Evolutionary conservation across 805 yeast species (phyloP).

Genomic region (Myxozyma geophila): DNA sequence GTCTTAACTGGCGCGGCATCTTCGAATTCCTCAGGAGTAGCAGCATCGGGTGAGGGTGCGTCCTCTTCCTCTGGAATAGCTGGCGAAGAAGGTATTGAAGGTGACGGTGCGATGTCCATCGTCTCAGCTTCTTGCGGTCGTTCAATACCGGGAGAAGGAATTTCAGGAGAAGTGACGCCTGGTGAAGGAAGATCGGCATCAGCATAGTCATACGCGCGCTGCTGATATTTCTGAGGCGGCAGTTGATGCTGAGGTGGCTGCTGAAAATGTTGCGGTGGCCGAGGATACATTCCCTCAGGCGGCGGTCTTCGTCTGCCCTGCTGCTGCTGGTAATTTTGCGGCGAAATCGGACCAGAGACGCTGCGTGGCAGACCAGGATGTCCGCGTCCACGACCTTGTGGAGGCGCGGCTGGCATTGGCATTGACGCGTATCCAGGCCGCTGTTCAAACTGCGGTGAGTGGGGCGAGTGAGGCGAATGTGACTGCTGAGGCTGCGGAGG

Average conservation of each 20-base stretch:
- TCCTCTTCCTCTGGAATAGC: not conserved
- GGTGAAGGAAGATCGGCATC: not conserved
- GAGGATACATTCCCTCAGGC: not conserved
- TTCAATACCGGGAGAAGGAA: not conserved
- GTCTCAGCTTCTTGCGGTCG: not conserved
- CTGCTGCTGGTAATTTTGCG: not conserved
- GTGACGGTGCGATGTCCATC: not conserved
- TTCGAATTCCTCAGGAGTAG: not conserved
- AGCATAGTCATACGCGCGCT: conserved; percentile 5
- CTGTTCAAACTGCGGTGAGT: conserved; percentile 8
- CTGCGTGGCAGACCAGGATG: conserved; percentile 16
- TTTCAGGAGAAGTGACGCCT: not conserved
- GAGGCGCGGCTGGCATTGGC: conserved; percentile 17
- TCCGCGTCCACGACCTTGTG: conserved; percentile 10
- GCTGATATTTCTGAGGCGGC: not conserved
- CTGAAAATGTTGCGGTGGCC: not conserved
- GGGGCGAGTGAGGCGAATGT: conserved; percentile 6
- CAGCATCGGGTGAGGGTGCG: not conserved
- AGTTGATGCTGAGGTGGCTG: conserved; percentile 1
- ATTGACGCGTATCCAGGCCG: conserved; percentile 10
- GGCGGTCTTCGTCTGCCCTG: not conserved
- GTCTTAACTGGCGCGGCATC: not conserved
- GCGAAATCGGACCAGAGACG: conserved; percentile 7
- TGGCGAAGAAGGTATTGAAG: not conserved
- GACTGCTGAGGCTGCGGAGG: not conserved